phyloP scores from a whole-genome alignment of 345 rosid genomes.

The Melastoma malabathricum region DNA sequence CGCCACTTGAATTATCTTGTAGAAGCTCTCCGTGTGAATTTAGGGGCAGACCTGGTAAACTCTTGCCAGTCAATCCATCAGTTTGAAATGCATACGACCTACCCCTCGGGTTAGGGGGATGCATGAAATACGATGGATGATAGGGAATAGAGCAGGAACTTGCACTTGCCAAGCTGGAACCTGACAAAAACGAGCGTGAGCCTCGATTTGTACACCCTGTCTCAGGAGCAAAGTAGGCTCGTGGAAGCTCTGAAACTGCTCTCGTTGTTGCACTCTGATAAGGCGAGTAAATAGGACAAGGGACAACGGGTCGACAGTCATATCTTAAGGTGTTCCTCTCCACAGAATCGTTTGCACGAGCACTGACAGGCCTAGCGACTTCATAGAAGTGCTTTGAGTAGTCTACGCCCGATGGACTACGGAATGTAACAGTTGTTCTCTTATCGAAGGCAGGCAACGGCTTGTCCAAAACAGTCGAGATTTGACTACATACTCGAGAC shows the following conservation, averaged over 20 bases:
- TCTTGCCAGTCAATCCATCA: conserved; percentile 18
- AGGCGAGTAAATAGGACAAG: too few species aligned
- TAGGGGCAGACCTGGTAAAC: conserved; percentile 35
- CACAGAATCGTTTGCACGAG: conserved; percentile 11
- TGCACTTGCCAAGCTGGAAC: conserved; percentile 14
- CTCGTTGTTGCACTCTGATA: conserved; percentile 12
- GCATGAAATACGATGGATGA: conserved; percentile 15
- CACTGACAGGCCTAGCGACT: conserved; percentile 8
- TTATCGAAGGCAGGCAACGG: conserved; percentile 9
- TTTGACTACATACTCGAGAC: conserved; percentile 10
- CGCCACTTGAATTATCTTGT: conserved; percentile 18
- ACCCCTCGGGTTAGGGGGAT: conserved; percentile 12
- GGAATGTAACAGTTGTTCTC: conserved; percentile 10
- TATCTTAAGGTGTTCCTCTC: conserved; percentile 8
- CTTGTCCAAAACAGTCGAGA: conserved; percentile 5
- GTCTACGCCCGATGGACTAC: conserved; percentile 7
- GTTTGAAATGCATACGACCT: conserved; percentile 12
- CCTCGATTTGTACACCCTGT: conserved; percentile 12
- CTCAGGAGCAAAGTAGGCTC: conserved; percentile 16
- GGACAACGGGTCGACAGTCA: neutral
- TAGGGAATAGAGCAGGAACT: conserved; percentile 9
- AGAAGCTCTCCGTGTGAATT: conserved; percentile 48
- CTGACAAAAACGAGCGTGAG: conserved; percentile 12
- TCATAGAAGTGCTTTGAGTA: conserved; percentile 14
- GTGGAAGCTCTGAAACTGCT: conserved; percentile 11